Conservation (phyloP, 176 grass and related monocot genomes). For the Phoenix dactylifera region DNA sequence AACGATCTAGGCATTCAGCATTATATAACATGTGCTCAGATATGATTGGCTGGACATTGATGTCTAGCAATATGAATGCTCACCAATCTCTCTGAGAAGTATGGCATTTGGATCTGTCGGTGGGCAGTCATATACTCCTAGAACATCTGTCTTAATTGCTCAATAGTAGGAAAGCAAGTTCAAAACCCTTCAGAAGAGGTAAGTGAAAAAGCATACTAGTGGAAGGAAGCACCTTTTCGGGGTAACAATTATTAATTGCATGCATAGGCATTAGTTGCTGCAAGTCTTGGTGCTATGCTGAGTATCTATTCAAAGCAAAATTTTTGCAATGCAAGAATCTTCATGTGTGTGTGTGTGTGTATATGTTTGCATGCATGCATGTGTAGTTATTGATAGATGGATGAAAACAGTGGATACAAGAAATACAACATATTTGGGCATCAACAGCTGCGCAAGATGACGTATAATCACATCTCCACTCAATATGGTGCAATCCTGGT, state of each 20-base stretch:
- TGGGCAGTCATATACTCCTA: conserved; percentile 89
- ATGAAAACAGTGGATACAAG: conserved; percentile 40
- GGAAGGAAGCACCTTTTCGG: too few relatives aligned
- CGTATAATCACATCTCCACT: conserved; percentile 96
- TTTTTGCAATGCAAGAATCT: too few relatives aligned
- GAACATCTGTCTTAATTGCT: conserved; percentile 75
- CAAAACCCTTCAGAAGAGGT: neutral
- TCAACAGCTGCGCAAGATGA: conserved; percentile 71
- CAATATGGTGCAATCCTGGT: conserved; percentile 87
- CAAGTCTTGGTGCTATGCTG: too few relatives aligned
- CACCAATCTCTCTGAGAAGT: conserved; percentile 87
- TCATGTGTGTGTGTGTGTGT: too few relatives aligned
- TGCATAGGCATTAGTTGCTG: too few relatives aligned
- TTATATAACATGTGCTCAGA: neutral
- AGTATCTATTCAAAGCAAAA: too few relatives aligned
- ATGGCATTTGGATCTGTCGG: conserved; percentile 74
- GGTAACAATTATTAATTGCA: too few relatives aligned
- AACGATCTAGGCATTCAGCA: too few relatives aligned
- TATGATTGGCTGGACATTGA: conserved; percentile 2
- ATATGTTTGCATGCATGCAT: too few relatives aligned
- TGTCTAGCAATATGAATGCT: conserved; percentile 20
- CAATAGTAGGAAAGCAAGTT: conserved; percentile 4
- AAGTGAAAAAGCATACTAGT: too few relatives aligned
- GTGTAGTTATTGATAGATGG: too few relatives aligned
- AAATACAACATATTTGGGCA: conserved; percentile 85